Conservation (phyloP, 1,284 basidiomycete genomes). For the Stygiomarasmius scandens region DNA sequence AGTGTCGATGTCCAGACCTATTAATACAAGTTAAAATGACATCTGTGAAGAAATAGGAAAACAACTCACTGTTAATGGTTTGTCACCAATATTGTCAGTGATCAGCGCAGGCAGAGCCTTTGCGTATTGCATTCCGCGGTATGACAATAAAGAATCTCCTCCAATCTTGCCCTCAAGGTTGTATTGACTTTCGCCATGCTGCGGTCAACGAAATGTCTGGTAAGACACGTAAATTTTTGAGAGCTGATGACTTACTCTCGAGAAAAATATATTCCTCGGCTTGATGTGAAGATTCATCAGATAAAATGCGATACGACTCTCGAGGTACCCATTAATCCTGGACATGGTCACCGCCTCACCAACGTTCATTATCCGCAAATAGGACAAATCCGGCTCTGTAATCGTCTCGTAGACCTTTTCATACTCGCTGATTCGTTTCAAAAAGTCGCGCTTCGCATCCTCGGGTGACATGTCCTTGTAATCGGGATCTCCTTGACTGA, state of each 20-base stretch:
- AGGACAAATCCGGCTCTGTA: slow-evolving; percentile 83
- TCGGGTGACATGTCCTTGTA: slow-evolving; percentile 90
- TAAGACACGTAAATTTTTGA: background rate
- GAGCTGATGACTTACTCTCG: slow-evolving; percentile 62
- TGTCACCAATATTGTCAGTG: slow-evolving; percentile 89
- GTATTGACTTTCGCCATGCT: slow-evolving; percentile 98
- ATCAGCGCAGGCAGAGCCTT: slow-evolving; percentile 86
- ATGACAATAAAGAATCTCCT: slow-evolving; percentile 89
- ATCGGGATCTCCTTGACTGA: slow-evolving; percentile 95
- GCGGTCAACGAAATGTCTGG: background rate
- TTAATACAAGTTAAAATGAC: background rate
- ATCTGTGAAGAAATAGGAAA: slow-evolving; percentile 11
- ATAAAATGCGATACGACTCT: slow-evolving; percentile 97
- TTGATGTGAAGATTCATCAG: slow-evolving; percentile 98
- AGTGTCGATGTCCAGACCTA: slow-evolving; percentile 98
- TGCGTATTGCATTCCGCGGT: slow-evolving; percentile 86
- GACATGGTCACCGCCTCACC: slow-evolving; percentile 85
- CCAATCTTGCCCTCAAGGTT: slow-evolving; percentile 98
- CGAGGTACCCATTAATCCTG: slow-evolving; percentile 89
- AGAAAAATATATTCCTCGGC: slow-evolving; percentile 95
- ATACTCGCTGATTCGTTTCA: slow-evolving; percentile 90
- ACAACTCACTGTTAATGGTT: slow-evolving; percentile 74
- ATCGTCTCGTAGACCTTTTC: slow-evolving; percentile 97
- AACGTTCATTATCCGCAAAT: slow-evolving; percentile 87
- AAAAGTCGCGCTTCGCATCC: slow-evolving; percentile 88